Percentiles rank a stretch among this genome's conserved stretches.
Conservation (phyloP, 371 early-diverging fungal genomes). For the Capniomyces stellatus region DNA sequence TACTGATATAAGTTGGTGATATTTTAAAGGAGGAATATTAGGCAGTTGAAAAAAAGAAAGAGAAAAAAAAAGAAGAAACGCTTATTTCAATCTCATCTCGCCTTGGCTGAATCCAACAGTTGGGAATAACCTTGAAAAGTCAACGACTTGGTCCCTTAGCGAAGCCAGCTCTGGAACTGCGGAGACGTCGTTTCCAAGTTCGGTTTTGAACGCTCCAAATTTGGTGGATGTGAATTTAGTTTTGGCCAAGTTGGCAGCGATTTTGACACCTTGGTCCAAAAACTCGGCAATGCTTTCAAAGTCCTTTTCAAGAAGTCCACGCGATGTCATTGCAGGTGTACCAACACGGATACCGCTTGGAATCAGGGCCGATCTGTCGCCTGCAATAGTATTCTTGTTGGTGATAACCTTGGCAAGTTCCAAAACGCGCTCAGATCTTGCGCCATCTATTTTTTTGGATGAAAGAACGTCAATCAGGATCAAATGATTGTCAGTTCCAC, state of each 20-base stretch:
- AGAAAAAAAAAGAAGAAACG: too few relatives aligned
- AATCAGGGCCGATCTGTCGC: constrained; percentile 84
- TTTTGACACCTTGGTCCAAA: constrained; percentile 63
- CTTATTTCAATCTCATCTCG: background rate
- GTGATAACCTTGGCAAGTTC: constrained; percentile 90
- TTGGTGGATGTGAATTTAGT: constrained; percentile 30
- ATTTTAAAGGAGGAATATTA: too few relatives aligned
- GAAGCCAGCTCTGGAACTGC: constrained; percentile 11
- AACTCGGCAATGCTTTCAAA: constrained; percentile 69
- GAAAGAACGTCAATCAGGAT: constrained; percentile 59
- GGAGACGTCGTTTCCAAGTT: constrained; percentile 17
- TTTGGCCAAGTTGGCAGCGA: constrained; percentile 37
- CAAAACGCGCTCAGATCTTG: constrained; percentile 81
- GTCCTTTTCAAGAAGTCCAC: constrained; percentile 76
- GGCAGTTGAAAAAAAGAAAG: too few relatives aligned
- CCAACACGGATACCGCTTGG: constrained; percentile 91
- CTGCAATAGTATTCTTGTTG: constrained; percentile 98
- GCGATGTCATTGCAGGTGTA: constrained; percentile 95
- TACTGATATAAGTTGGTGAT: too few relatives aligned
- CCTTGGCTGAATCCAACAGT: constrained; percentile 16
- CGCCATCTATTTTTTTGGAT: constrained; percentile 63
- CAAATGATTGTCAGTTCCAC: constrained; percentile 91
- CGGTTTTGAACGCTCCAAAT: constrained; percentile 21
- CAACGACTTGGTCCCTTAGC: constrained; percentile 17
- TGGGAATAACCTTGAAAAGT: constrained; percentile 23